Evolutionary conservation across 192 early-diverging fungal genomes (phyloP).

Genomic region (Coemansia sp.): DNA sequence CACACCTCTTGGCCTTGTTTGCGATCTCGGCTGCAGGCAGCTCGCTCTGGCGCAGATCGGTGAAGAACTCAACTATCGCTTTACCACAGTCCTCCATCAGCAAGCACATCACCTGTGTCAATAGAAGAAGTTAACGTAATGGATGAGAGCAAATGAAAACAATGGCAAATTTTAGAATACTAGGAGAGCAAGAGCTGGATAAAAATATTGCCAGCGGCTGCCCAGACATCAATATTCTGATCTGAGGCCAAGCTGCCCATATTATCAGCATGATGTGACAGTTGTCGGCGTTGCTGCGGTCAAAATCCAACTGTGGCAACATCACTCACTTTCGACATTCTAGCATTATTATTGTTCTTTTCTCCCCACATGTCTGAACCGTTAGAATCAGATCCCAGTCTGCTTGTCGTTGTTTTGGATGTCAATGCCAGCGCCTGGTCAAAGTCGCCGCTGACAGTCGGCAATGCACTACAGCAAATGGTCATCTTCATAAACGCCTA

Average conservation of each 20-base stretch:
- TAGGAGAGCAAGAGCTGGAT: too few relatives aligned
- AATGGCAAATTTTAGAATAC: too few relatives aligned
- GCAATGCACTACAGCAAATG: conserved; percentile 71
- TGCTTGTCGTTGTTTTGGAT: conserved; percentile 82
- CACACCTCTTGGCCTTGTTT: background rate
- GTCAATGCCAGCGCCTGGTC: conserved; percentile 79
- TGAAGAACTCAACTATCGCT: background rate
- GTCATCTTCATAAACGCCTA: conserved; percentile 91
- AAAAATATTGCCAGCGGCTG: too few relatives aligned
- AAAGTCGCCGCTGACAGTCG: conserved; percentile 58
- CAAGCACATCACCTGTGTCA: too few relatives aligned
- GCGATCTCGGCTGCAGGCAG: background rate
- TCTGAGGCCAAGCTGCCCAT: background rate
- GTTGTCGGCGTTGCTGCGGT: background rate
- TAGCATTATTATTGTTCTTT: background rate
- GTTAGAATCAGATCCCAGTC: conserved; percentile 62
- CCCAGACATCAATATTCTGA: too few relatives aligned
- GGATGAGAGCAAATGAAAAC: too few relatives aligned
- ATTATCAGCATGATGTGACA: background rate
- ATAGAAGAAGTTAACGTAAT: background rate
- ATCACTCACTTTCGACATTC: background rate
- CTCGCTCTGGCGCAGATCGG: background rate
- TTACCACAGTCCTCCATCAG: conserved; percentile 15
- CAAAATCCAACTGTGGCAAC: background rate
- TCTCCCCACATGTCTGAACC: conserved; percentile 28